Percentiles rank a stretch among this genome's conserved stretches.
Conservation (phyloP, 495 filamentous ascomycete genomes). For the Mycothermus thermophilus region DNA sequence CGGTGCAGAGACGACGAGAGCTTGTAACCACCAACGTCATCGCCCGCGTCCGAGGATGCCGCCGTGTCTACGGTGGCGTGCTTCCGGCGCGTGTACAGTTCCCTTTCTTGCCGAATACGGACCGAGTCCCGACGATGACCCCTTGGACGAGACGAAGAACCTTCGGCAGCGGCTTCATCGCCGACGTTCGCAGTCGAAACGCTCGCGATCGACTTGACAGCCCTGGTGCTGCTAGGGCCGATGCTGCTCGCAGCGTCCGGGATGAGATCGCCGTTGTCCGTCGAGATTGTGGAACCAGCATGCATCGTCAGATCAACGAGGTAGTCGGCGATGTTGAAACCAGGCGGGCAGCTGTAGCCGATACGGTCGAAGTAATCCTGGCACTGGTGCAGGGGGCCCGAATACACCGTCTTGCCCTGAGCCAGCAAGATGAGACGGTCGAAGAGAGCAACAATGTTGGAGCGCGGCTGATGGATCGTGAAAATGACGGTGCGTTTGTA, state of each 20-base stretch:
- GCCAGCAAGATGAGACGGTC: slow-evolving; percentile 85
- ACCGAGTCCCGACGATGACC: slow-evolving; percentile 59
- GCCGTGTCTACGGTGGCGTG: slow-evolving; percentile 50
- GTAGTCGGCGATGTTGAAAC: slow-evolving; percentile 98
- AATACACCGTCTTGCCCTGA: slow-evolving; percentile 81
- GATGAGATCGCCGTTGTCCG: slow-evolving; percentile 41
- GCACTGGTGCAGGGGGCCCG: slow-evolving; percentile 76
- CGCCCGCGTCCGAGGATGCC: slow-evolving; percentile 50
- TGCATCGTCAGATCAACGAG: slow-evolving; percentile 97
- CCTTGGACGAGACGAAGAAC: slow-evolving; percentile 43
- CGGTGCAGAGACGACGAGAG: slow-evolving; percentile 48
- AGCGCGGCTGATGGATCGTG: slow-evolving; percentile 97
- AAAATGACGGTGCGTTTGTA: slow-evolving; percentile 96
- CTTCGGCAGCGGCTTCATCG: slow-evolving; percentile 32
- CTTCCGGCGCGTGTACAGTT: slow-evolving; percentile 78
- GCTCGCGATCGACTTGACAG: slow-evolving; percentile 85
- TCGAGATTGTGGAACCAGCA: slow-evolving; percentile 34
- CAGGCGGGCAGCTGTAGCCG: slow-evolving; percentile 83
- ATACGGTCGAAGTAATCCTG: slow-evolving; percentile 85
- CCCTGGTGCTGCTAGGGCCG: slow-evolving; percentile 73
- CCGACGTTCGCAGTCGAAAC: slow-evolving; percentile 48
- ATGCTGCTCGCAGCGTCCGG: slow-evolving; percentile 55
- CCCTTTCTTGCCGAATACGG: slow-evolving; percentile 68
- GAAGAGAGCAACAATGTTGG: slow-evolving; percentile 98
- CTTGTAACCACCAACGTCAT: slow-evolving; percentile 43